A percentile compares a stretch with the other conserved stretches of the same genome.
Evolutionary conservation across 2,329 filamentous ascomycete species (phyloP).

Genomic region (Dactylellina parvicollis): DNA sequence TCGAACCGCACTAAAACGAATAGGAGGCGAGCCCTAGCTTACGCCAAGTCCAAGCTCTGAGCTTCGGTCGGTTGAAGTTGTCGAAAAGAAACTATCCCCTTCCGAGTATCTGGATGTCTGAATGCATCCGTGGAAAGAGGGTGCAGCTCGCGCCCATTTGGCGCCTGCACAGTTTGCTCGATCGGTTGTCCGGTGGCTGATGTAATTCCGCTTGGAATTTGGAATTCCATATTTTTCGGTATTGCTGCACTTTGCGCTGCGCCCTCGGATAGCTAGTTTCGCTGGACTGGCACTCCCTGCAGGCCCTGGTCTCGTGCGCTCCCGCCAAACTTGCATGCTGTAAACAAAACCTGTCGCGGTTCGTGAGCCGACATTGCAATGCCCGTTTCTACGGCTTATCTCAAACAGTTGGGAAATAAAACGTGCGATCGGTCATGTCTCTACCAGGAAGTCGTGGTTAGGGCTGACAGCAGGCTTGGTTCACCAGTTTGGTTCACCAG

Average conservation of each 20-base stretch:
- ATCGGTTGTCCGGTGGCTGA: slow-evolving; percentile 40
- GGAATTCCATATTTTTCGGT: slow-evolving; percentile 36
- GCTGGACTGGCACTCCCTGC: too few species aligned
- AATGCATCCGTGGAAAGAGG: slow-evolving; percentile 14
- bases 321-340: slow-evolving; percentile 16
- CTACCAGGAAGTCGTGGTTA: too few species aligned
- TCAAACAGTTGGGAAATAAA: neutral
- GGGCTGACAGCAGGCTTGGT: slow-evolving; percentile 1
- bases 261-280: slow-evolving; percentile 5
- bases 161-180: slow-evolving; percentile 48
- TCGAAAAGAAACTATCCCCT: slow-evolving; percentile 32
- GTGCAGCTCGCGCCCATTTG: slow-evolving; percentile 21
- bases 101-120: slow-evolving; percentile 12
- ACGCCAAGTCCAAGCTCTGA: slow-evolving; percentile 30
- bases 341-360: neutral
- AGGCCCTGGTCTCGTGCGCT: slow-evolving; percentile 25
- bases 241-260: slow-evolving; percentile 4
- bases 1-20: slow-evolving; percentile 33
- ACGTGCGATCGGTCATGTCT: neutral
- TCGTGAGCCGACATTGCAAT: slow-evolving; percentile 11
- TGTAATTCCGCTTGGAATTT: slow-evolving; percentile 50
- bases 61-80: slow-evolving; percentile 52
- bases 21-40: slow-evolving; percentile 45
- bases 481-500: neutral
- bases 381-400: too few species aligned